These are phyloP conservation scores for Aquilaria agallochum DNA, from an alignment of 441 rosid species.

Conservation along the genomic window DNA sequence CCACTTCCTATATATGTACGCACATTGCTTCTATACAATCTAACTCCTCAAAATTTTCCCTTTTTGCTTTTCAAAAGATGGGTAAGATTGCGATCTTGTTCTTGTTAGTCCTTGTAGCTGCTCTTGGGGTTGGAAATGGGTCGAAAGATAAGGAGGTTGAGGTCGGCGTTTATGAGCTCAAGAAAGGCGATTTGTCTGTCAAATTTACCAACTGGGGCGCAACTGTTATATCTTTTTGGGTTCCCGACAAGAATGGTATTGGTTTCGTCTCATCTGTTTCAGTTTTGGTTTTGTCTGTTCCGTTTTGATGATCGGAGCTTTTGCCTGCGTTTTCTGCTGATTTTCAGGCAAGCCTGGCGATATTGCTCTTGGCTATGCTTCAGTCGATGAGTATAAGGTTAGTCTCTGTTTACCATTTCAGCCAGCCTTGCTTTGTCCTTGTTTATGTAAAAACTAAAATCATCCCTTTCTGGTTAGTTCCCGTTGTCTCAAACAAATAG, in stretches of 20 bases:
- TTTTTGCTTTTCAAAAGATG: conserved; percentile 21
- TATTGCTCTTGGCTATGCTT: conserved; percentile 71
- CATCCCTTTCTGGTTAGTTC: no score
- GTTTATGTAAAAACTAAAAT: no score
- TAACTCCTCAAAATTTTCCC: not conserved
- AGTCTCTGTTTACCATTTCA: not conserved
- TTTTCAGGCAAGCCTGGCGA: conserved; percentile 66
- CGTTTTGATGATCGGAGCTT: no score
- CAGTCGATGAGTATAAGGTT: conserved; percentile 55
- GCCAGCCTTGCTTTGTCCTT: not conserved
- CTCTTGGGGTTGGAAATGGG: conserved; percentile 22
- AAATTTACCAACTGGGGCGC: conserved; percentile 90
- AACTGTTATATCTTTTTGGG: conserved; percentile 50
- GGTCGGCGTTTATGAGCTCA: conserved; percentile 57
- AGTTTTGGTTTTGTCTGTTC: not conserved
- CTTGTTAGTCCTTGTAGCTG: conserved; percentile 24
- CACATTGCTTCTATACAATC: not conserved
- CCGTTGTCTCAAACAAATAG: no score
- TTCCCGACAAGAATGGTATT: conserved; percentile 80
- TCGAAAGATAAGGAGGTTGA: conserved; percentile 12
- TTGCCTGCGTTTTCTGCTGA: not conserved
- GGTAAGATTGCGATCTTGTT: conserved; percentile 30
- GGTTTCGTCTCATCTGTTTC: not conserved
- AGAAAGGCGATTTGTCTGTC: conserved; percentile 60
- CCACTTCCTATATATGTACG: no score